Conservation (phyloP, 129 eudicot genomes). For the Logfia minima region DNA sequence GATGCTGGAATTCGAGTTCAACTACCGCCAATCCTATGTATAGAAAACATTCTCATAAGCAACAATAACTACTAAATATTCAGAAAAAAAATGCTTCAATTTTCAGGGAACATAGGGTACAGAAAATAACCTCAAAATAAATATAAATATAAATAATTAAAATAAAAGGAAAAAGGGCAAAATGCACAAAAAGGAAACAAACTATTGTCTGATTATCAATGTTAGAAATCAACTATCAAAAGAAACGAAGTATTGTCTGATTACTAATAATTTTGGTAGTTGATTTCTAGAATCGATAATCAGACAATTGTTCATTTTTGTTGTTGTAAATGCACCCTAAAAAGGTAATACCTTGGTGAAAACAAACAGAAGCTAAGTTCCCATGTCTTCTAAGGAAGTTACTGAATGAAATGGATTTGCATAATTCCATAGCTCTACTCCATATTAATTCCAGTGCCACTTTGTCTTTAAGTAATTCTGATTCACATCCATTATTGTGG, state of each 20-base stretch:
- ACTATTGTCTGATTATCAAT: too few species aligned
- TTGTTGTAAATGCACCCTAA: background rate
- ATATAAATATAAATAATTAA: too few species aligned
- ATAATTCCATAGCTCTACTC: slow-evolving; percentile 57
- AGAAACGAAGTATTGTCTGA: too few species aligned
- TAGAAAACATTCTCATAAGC: slow-evolving; percentile 9
- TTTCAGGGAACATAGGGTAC: background rate
- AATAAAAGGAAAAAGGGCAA: background rate
- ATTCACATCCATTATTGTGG: slow-evolving; percentile 40
- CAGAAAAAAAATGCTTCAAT: background rate
- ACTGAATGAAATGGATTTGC: slow-evolving; percentile 62
- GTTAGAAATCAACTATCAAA: too few species aligned
- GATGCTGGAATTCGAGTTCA: slow-evolving; percentile 62
- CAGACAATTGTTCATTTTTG: background rate
- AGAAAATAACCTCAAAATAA: too few species aligned
- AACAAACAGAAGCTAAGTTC: slow-evolving; percentile 62
- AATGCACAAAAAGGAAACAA: background rate
- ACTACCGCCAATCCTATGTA: slow-evolving; percentile 71
- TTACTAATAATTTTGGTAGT: too few species aligned
- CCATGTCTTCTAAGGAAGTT: slow-evolving; percentile 68
- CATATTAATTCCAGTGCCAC: slow-evolving; percentile 62
- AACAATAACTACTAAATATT: background rate
- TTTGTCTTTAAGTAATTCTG: slow-evolving; percentile 46
- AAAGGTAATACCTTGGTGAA: slow-evolving; percentile 61
- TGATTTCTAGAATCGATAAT: too few species aligned